Evolutionary conservation across 768 basidiomycete species (phyloP).

Genomic region (Pisolithus tinctorius): DNA sequence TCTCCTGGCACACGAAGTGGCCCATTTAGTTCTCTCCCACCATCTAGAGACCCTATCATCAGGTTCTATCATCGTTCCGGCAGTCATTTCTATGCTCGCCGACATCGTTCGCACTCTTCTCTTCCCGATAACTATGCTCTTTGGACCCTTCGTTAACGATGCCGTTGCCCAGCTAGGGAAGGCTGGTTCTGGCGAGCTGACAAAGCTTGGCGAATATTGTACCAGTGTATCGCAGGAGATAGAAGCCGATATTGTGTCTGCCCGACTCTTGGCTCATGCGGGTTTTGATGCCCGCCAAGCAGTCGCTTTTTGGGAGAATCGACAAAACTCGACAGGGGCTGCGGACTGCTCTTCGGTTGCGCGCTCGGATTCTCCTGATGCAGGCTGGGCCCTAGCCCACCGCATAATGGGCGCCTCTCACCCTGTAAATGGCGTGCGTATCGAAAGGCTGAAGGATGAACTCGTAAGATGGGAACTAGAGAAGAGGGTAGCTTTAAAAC

Average conservation of each 20-base stretch:
- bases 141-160: slow-evolving; percentile 95
- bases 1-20: slow-evolving; percentile 88
- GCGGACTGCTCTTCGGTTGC: slow-evolving; percentile 16
- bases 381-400: slow-evolving; percentile 15
- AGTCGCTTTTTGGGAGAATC: slow-evolving; percentile 75
- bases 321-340: slow-evolving; percentile 27
- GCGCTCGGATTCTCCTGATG: slow-evolving; percentile 3
- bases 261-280: slow-evolving; percentile 83
- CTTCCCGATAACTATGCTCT: slow-evolving; percentile 85
- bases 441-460: slow-evolving; percentile 36
- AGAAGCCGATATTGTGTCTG: slow-evolving; percentile 88
- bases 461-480: slow-evolving; percentile 40
- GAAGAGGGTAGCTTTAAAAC: slow-evolving; percentile 20
- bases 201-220: slow-evolving; percentile 66
- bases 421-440: slow-evolving; percentile 38
- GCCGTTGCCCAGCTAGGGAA: slow-evolving; percentile 79
- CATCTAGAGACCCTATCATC: slow-evolving; percentile 91
- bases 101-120: slow-evolving; percentile 74
- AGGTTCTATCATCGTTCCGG: slow-evolving; percentile 74
- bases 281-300: slow-evolving; percentile 85
- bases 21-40: slow-evolving; percentile 86
- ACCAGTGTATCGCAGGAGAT: slow-evolving; percentile 80
- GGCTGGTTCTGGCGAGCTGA: slow-evolving; percentile 68
- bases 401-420: slow-evolving; percentile 36
- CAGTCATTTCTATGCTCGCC: slow-evolving; percentile 65